Percentiles rank a stretch among this genome's conserved stretches.
Evolutionary conservation across 805 yeast genomes (phyloP).

Genomic region (Candida golubevii): DNA sequence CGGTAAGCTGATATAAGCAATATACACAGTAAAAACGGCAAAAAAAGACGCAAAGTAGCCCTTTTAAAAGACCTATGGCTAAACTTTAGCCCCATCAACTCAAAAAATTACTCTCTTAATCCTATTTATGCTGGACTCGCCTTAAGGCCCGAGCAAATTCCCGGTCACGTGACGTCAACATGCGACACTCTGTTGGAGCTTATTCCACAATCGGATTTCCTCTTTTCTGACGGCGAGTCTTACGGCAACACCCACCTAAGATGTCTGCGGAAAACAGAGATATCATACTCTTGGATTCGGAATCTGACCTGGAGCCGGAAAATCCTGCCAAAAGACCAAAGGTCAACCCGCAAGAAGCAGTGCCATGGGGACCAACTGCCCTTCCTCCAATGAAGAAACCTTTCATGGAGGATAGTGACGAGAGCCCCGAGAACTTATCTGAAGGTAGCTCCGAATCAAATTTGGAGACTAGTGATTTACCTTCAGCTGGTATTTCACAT

Average conservation of each 20-base stretch:
- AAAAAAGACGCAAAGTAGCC: no score
- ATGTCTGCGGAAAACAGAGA: not conserved
- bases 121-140: no score
- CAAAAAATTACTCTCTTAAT: no score
- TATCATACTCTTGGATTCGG: constrained; percentile 16
- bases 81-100: no score
- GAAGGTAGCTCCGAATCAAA: not conserved
- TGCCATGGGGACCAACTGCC: not conserved
- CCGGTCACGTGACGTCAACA: not conserved
- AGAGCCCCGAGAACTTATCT: not conserved
- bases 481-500: not conserved
- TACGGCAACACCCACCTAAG: not conserved
- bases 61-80: no score
- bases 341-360: not conserved
- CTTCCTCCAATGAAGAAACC: constrained; percentile 15
- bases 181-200: not conserved
- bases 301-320: constrained; percentile 12
- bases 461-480: not conserved
- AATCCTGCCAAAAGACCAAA: constrained; percentile 10
- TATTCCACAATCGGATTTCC: not conserved
- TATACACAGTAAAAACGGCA: no score
- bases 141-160: not conserved
- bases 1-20: no score
- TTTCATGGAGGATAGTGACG: constrained; percentile 15
- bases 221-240: not conserved